Percentiles rank a stretch among this genome's conserved stretches.
Conservation (phyloP, 225 moss, liverwort and hornwort genomes). For the Sphagnum contortum region DNA sequence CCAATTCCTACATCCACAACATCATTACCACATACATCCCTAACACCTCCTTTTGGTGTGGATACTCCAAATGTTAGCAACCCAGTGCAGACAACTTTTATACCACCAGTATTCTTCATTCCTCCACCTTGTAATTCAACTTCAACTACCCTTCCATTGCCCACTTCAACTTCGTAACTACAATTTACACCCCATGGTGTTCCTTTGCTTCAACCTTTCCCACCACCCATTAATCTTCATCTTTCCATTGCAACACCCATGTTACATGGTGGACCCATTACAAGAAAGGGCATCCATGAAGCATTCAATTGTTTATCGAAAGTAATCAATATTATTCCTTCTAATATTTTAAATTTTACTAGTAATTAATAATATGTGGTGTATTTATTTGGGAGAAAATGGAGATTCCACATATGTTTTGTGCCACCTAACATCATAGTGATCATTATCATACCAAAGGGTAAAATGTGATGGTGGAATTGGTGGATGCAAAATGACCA, state of each 20-base stretch:
- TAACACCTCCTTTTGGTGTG: constrained; percentile 49
- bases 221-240: constrained; percentile 78
- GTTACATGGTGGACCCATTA: constrained; percentile 64
- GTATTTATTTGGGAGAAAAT: too few relatives aligned
- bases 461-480: too few relatives aligned
- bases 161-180: constrained; percentile 50
- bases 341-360: too few relatives aligned
- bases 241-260: constrained; percentile 74
- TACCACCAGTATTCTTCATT: constrained; percentile 92
- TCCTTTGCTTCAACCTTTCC: constrained; percentile 92
- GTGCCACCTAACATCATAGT: too few relatives aligned
- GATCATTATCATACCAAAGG: too few relatives aligned
- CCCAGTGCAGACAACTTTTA: constrained; percentile 56
- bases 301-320: constrained; percentile 73
- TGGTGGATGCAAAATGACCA: too few relatives aligned
- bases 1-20: constrained; percentile 63
- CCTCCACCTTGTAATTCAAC: constrained; percentile 64
- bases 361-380: too few relatives aligned
- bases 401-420: too few relatives aligned
- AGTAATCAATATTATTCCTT: constrained; percentile 19
- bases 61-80: constrained; percentile 53
- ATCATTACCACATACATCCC: constrained; percentile 45
- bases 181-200: constrained; percentile 70
- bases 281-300: constrained; percentile 85
- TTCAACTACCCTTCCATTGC: constrained; percentile 30